Base-by-base conservation (phyloP, 2,329 filamentous ascomycete species). In the Microdochium nivale region DNA sequence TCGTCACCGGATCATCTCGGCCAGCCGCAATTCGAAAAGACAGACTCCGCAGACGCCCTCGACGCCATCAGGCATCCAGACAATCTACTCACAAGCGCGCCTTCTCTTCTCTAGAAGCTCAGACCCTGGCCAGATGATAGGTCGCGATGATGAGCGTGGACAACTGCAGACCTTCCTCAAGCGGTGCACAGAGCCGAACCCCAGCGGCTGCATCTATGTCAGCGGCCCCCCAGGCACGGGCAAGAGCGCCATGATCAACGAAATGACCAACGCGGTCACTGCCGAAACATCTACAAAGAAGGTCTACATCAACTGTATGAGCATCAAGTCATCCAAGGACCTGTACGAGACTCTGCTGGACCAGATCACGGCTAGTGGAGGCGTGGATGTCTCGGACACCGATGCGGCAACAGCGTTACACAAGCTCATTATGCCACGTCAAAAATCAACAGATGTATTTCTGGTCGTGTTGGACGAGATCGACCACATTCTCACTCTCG, bases 171-270 rank as follows among this genome's bases (percentile, higher is more conserved):
- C 64, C 0, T 96, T 96, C 63, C 76, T 96, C 49, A 72, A 80
- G 37, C 77, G 79, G 49, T 82, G 83, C 58, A 72, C 84, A 4
- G 73, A 79, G 9, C 68, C 79, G 19, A 75, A 74, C 11, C 80
- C 78, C 2, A 84, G 84, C 50, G 90, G 91, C 50, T 97, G 92
- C 64, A 79, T 96, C 49, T 99, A 99, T 65, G 86, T 99, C 58
- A 96, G 91, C 60, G 94, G 94, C 0, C 94, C 94, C 3, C 94
- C 94, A 2, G 94, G 94, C 11, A 99, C 94, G 0, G 94, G 94
- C 51, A 99, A 99, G 73, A 97, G 91, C 67, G 94, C 94, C 27
- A 86, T 97, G 75, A 83, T 97, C 55, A 84, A 84, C 56, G 86
- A 95, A 64, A 81, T 95, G 49, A 87, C 87, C 48, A 73, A 81